Evolutionary conservation across 2,329 filamentous ascomycete species (phyloP).

Genomic region (Escovopsis sp.): DNA sequence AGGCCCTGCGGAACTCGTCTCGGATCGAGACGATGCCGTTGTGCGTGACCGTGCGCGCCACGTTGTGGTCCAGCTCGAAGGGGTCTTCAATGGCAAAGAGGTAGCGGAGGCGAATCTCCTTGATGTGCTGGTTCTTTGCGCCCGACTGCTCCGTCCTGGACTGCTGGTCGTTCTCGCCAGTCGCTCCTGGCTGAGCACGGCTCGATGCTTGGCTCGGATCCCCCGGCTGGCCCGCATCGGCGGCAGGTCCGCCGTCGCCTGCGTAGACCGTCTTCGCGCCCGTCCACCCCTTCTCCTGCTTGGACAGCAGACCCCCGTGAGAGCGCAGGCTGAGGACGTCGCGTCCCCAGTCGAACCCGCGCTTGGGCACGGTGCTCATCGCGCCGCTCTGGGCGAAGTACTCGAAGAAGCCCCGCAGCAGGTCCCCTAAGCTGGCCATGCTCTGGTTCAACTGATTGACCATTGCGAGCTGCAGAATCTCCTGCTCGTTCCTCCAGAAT

Average conservation of each 20-base stretch:
- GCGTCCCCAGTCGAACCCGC: constrained; percentile 65
- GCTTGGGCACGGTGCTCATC: constrained; percentile 34
- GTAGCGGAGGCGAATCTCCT: constrained; percentile 65
- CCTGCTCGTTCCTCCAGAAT: constrained; percentile 64
- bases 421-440: constrained; percentile 49
- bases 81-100: constrained; percentile 86
- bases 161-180: background rate
- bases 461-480: constrained; percentile 47
- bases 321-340: constrained; percentile 69
- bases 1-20: constrained; percentile 71
- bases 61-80: constrained; percentile 78
- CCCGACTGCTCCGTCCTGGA: background rate
- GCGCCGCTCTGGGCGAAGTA: constrained; percentile 56
- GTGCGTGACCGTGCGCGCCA: constrained; percentile 74
- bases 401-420: constrained; percentile 75
- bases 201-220: too few relatives aligned
- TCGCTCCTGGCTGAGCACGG: constrained; percentile 12
- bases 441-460: constrained; percentile 52
- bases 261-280: constrained; percentile 55
- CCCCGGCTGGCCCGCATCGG: too few relatives aligned
- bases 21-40: constrained; percentile 68
- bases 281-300: constrained; percentile 73
- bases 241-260: too few relatives aligned
- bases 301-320: constrained; percentile 52
- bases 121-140: constrained; percentile 25